phyloP scores from a whole-genome alignment of 768 basidiomycete genomes.

The Amanita molliuscula region DNA sequence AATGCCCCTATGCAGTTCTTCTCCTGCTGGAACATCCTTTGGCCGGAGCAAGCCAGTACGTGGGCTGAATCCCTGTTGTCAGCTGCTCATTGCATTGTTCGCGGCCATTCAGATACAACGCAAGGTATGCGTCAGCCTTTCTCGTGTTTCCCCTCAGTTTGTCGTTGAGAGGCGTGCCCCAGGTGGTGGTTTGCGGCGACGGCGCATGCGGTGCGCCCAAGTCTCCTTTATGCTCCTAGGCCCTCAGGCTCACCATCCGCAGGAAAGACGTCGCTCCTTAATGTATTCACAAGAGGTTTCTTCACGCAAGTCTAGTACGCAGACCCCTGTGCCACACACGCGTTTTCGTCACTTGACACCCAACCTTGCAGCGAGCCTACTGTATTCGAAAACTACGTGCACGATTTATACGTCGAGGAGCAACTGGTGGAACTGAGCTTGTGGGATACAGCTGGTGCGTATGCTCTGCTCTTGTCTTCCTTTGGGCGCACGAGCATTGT shows the following conservation, averaged over 20 bases:
- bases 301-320: slow-evolving; percentile 91
- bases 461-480: neutral
- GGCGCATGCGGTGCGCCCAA: slow-evolving; percentile 75
- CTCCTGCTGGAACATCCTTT: slow-evolving; percentile 41
- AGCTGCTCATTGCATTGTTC: slow-evolving; percentile 2
- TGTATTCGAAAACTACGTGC: slow-evolving; percentile 96
- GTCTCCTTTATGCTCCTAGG: slow-evolving; percentile 10
- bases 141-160: neutral
- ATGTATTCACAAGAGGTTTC: slow-evolving; percentile 85
- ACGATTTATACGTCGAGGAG: slow-evolving; percentile 81
- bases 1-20: slow-evolving; percentile 52
- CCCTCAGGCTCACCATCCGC: slow-evolving; percentile 11
- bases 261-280: slow-evolving; percentile 80
- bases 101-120: slow-evolving; percentile 28
- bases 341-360: neutral
- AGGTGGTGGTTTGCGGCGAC: slow-evolving; percentile 89
- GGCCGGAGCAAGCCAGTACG: slow-evolving; percentile 44
- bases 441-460: slow-evolving; percentile 95
- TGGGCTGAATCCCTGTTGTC: slow-evolving; percentile 2
- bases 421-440: slow-evolving; percentile 83
- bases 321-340: neutral
- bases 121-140: slow-evolving; percentile 25
- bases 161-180: slow-evolving; percentile 6
- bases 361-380: slow-evolving; percentile 61
- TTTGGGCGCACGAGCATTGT: slow-evolving; percentile 18